Evolutionary conservation across 75 land plant species (phyloP).

Genomic region (Selaginella tamariscina): DNA sequence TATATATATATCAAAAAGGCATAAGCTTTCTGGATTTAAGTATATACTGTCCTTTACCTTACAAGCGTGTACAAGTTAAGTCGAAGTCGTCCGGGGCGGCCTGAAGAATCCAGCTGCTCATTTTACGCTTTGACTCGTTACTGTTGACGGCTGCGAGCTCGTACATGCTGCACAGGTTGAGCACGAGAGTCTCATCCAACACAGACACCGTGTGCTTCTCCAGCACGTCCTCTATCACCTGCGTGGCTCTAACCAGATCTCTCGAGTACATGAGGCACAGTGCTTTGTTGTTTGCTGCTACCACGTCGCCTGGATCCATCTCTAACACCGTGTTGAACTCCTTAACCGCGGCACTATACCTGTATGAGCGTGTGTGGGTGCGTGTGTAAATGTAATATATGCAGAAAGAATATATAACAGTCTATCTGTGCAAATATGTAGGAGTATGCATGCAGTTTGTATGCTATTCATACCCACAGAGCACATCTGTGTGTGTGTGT

Average conservation of each 20-base stretch:
- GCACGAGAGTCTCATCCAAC: slow-evolving; percentile 74
- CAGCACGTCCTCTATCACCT: slow-evolving; percentile 65
- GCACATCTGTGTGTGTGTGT: no score
- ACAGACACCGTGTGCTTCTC: slow-evolving; percentile 56
- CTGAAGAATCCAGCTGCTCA: slow-evolving; percentile 72
- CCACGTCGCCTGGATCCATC: slow-evolving; percentile 50
- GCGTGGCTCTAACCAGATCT: slow-evolving; percentile 71
- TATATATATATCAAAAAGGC: no score
- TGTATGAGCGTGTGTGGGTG: no score
- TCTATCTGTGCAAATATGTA: no score
- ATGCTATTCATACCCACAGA: no score
- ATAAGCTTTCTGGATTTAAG: no score
- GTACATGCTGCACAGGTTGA: slow-evolving; percentile 93
- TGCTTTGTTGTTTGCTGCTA: slow-evolving; percentile 80
- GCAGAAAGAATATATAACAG: no score
- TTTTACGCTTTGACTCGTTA: slow-evolving; percentile 59
- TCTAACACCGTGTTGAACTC: slow-evolving; percentile 80
- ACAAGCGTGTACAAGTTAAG: slow-evolving; percentile 65
- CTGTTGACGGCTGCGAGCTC: slow-evolving; percentile 81
- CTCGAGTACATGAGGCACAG: slow-evolving; percentile 92
- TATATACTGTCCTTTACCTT: no score
- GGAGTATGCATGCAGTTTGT: no score
- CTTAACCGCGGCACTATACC: slow-evolving; percentile 55
- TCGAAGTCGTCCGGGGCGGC: slow-evolving; percentile 97
- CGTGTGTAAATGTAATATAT: no score